Conservation (phyloP, 768 basidiomycete species). For the Tulasnella sp. region DNA sequence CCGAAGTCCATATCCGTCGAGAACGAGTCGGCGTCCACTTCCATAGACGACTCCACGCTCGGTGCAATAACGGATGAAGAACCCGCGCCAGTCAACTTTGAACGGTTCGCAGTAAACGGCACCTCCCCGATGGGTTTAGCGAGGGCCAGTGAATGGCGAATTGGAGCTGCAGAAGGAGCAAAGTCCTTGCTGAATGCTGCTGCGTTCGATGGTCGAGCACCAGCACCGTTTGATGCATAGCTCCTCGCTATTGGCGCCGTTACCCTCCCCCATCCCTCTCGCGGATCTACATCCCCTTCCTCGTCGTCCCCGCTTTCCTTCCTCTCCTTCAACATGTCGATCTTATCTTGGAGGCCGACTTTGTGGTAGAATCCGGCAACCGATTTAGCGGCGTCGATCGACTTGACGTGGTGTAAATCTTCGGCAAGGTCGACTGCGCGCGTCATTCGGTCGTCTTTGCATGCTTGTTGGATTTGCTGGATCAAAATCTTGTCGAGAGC, state of each 20-base stretch:
- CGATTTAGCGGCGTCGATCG: slow-evolving; percentile 75
- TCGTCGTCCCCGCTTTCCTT: slow-evolving; percentile 53
- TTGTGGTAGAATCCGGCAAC: slow-evolving; percentile 88
- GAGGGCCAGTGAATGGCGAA: slow-evolving; percentile 64
- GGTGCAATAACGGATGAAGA: not conserved
- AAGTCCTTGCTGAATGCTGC: slow-evolving; percentile 55
- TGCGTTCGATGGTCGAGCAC: slow-evolving; percentile 32
- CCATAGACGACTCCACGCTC: slow-evolving; percentile 16
- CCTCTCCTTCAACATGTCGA: slow-evolving; percentile 59
- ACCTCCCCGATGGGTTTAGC: slow-evolving; percentile 47
- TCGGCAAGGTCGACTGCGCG: slow-evolving; percentile 83
- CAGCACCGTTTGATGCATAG: slow-evolving; percentile 25
- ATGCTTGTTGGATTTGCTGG: slow-evolving; percentile 80
- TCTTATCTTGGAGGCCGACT: slow-evolving; percentile 77
- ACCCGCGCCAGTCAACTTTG: not conserved
- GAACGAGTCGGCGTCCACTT: not conserved
- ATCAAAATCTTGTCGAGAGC: slow-evolving; percentile 86
- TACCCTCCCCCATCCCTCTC: slow-evolving; percentile 55
- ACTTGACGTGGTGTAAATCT: slow-evolving; percentile 66
- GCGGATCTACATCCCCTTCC: slow-evolving; percentile 44
- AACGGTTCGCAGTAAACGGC: slow-evolving; percentile 15
- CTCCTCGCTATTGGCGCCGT: slow-evolving; percentile 40
- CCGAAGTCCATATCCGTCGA: not conserved
- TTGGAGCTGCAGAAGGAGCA: slow-evolving; percentile 59
- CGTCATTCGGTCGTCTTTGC: slow-evolving; percentile 78